These are phyloP conservation scores for Annulohypoxylon maeteangense DNA, from an alignment of 495 filamentous ascomycete species.

Conservation along the genomic window DNA sequence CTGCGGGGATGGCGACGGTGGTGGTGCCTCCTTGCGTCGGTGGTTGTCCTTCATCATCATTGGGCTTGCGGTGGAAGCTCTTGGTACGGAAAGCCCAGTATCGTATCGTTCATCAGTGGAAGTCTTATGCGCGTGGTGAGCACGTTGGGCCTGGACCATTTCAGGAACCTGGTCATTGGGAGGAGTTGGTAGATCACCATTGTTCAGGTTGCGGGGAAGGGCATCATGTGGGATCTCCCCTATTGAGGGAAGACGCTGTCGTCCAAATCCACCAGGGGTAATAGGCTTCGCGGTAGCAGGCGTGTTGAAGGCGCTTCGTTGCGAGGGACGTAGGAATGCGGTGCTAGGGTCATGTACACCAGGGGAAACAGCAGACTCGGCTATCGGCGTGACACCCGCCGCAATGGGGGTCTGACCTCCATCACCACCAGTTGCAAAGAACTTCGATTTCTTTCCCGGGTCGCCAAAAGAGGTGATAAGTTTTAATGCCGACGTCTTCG, in stretches of 20 bases:
- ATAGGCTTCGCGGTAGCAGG: conserved; percentile 78
- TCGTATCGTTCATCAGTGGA: conserved; percentile 36
- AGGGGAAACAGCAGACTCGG: conserved; percentile 87
- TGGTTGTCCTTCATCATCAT: conserved; percentile 56
- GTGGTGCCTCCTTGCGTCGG: conserved; percentile 51
- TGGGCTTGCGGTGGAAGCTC: conserved; percentile 62
- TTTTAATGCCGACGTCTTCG: conserved; percentile 88
- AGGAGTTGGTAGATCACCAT: conserved; percentile 45
- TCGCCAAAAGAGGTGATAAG: conserved; percentile 88
- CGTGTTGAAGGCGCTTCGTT: conserved; percentile 66
- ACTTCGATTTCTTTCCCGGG: conserved; percentile 69
- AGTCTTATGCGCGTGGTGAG: conserved; percentile 27
- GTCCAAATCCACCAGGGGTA: conserved; percentile 74
- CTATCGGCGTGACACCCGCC: conserved; percentile 86
- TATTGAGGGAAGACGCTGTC: conserved; percentile 82
- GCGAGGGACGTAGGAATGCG: conserved; percentile 71
- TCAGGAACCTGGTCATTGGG: conserved; percentile 41
- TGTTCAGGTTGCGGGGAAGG: conserved; percentile 49
- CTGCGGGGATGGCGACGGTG: conserved; percentile 62
- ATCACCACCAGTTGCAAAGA: conserved; percentile 72
- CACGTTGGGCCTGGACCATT: conserved; percentile 20
- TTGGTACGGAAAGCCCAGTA: conserved; percentile 43
- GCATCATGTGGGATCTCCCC: conserved; percentile 71
- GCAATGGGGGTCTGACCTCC: conserved; percentile 81
- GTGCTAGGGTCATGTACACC: conserved; percentile 70